Evolutionary conservation across 495 filamentous ascomycete genomes (phyloP), one percentile per base, ranked within the genome.

Genomic region (Podospora pseudopauciseta): DNA sequence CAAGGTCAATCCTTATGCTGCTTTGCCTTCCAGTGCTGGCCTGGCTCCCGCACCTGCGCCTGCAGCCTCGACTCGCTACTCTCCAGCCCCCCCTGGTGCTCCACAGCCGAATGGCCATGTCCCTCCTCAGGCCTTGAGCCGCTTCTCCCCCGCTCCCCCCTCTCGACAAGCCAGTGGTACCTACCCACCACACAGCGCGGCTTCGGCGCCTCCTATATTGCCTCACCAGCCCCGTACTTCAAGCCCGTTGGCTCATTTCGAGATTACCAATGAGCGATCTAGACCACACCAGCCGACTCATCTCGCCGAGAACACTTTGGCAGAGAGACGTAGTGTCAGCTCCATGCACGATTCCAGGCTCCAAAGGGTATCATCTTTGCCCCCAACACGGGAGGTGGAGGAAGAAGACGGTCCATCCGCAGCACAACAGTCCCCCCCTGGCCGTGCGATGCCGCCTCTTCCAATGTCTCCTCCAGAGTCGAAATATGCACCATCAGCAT

Each of bases 171-270:
- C 80, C 39, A 75, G 74, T 60, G 78, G 76, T 66, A 74, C 74
- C 26, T 82, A 86, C 73, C 73, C 81, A 2, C 76, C 74, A 64
- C 73, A 77, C 20, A 77, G 76, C 23, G 67, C 72, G 70, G 77
- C 78, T 61, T 71, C 75, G 5, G 73, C 54, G 4, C 79, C 85
- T 30, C 82, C 86, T 4, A 68, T 83, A 4, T 80, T 92, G 72
- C 84, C 90, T 15, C 92, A 93, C 77, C 91, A 91, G 66, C 92
- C 92, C 9, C 87, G 92, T 64, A 95, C 92, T 20, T 95, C 91
- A 20, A 96, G 92, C 73, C 93, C 92, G 13, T 81, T 96, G 32
- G 93, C 91, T 20, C 88, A 93, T 72, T 86, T 84, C 55, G 80
- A 85, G 73, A 77, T 82, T 19, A 81, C 78, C 27, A 78, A 81